phyloP scores from a whole-genome alignment of 1,139 yeast genomes.

The Sugiyamaella paludigena region DNA sequence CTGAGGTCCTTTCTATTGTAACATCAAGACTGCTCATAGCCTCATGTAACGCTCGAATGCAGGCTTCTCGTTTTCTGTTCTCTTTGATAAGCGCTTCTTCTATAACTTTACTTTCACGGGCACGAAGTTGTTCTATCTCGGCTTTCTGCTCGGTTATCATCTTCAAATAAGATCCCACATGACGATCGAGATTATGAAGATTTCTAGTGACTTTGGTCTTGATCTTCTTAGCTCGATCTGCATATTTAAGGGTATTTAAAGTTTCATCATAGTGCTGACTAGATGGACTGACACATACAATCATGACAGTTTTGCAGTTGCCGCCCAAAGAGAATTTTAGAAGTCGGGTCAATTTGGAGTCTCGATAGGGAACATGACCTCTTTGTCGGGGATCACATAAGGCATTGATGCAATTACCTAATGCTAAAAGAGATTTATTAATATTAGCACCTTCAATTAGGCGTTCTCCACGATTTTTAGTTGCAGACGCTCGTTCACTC shows the following conservation, averaged over 20 bases:
- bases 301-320: conserved; percentile 92
- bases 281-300: conserved; percentile 88
- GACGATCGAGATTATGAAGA: conserved; percentile 73
- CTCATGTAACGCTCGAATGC: conserved; percentile 24
- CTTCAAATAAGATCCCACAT: conserved; percentile 81
- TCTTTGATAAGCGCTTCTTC: conserved; percentile 32
- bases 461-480: conserved; percentile 76
- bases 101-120: conserved; percentile 49
- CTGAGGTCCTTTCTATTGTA: conserved; percentile 21
- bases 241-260: conserved; percentile 82
- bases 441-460: conserved; percentile 90
- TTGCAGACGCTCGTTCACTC: conserved; percentile 89
- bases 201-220: conserved; percentile 77
- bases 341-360: conserved; percentile 81
- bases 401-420: conserved; percentile 94
- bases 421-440: conserved; percentile 78
- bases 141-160: conserved; percentile 81
- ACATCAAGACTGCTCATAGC: conserved; percentile 25
- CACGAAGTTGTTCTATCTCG: conserved; percentile 69
- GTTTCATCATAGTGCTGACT: conserved; percentile 88
- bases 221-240: conserved; percentile 86
- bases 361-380: conserved; percentile 84
- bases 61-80: conserved; percentile 19
- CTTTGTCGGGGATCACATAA: conserved; percentile 64
- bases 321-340: conserved; percentile 92